phyloP scores from a whole-genome alignment of 176 grass and related monocot genomes.

The Calamus simplicifolius region DNA sequence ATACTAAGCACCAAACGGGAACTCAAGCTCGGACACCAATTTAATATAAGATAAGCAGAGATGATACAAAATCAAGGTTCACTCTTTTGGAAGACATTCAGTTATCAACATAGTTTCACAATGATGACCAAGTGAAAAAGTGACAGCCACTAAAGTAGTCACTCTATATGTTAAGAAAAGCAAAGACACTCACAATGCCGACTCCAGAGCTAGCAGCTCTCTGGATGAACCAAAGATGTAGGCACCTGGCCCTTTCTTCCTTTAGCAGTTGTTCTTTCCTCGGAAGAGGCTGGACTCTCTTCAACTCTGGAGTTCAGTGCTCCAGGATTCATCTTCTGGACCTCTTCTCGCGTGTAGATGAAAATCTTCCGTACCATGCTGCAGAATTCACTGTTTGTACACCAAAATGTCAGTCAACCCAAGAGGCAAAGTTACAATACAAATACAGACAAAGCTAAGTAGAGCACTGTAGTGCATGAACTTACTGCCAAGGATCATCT shows the following conservation, averaged over 20 bases:
- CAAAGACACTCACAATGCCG: slow-evolving; percentile 10
- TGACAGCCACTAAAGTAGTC: too few species aligned
- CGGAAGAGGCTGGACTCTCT: slow-evolving; percentile 44
- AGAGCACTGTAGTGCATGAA: not conserved
- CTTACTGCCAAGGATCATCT: slow-evolving; percentile 92
- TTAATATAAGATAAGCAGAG: too few species aligned
- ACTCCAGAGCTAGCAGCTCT: slow-evolving; percentile 47
- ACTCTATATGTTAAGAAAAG: not conserved
- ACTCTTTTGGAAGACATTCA: too few species aligned
- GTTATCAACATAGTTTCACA: too few species aligned
- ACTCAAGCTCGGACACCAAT: too few species aligned
- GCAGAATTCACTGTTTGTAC: slow-evolving; percentile 73
- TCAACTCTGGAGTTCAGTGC: slow-evolving; percentile 47
- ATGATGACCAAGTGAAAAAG: too few species aligned
- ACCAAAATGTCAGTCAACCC: slow-evolving; percentile 3
- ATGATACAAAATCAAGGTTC: too few species aligned
- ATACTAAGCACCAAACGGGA: too few species aligned
- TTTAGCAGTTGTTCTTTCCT: slow-evolving; percentile 31
- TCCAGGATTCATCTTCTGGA: slow-evolving; percentile 81
- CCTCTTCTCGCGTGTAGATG: slow-evolving; percentile 81
- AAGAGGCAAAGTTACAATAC: not conserved
- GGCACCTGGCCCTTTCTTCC: slow-evolving; percentile 30
- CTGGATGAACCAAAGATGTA: slow-evolving; percentile 35
- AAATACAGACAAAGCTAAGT: not conserved
- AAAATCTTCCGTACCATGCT: slow-evolving; percentile 82